Conservation (phyloP, 2,329 filamentous ascomycete genomes). For the Berkeleyomyces rouxiae region DNA sequence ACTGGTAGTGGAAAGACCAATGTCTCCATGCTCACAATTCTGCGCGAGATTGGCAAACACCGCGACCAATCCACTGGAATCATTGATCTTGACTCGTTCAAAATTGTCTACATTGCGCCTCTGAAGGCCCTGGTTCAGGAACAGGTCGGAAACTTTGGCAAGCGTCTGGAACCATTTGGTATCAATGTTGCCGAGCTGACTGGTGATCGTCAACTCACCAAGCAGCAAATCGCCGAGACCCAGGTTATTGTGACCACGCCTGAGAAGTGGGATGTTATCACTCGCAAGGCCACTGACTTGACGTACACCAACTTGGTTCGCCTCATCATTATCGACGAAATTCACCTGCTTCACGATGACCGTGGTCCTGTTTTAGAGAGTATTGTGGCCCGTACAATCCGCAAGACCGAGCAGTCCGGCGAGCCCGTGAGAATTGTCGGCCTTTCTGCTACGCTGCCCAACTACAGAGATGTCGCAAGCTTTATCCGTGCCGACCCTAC, state of each 20-base stretch:
- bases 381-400: constrained; percentile 86
- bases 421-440: constrained; percentile 85
- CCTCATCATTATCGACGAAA: constrained; percentile 92
- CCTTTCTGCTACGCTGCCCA: constrained; percentile 85
- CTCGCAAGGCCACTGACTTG: constrained; percentile 87
- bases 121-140: constrained; percentile 93
- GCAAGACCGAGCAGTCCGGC: constrained; percentile 83
- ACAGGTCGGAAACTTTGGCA: constrained; percentile 94
- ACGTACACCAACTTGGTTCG: constrained; percentile 96
- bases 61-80: constrained; percentile 78
- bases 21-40: constrained; percentile 90
- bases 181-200: constrained; percentile 91
- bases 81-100: constrained; percentile 90
- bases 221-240: constrained; percentile 94
- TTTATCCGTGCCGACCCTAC: constrained; percentile 78
- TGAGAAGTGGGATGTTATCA: constrained; percentile 99
- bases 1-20: constrained; percentile 98
- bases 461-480: constrained; percentile 89
- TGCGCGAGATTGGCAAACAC: constrained; percentile 93
- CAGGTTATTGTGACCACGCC: constrained; percentile 97
- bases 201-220: constrained; percentile 92
- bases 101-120: constrained; percentile 95
- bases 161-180: constrained; percentile 75
- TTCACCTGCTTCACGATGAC: constrained; percentile 92
- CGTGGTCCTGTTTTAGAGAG: constrained; percentile 93